Evolutionary conservation across 73 alveolate genomes (phyloP).

Genomic region (Symbiodinium pilosum): DNA sequence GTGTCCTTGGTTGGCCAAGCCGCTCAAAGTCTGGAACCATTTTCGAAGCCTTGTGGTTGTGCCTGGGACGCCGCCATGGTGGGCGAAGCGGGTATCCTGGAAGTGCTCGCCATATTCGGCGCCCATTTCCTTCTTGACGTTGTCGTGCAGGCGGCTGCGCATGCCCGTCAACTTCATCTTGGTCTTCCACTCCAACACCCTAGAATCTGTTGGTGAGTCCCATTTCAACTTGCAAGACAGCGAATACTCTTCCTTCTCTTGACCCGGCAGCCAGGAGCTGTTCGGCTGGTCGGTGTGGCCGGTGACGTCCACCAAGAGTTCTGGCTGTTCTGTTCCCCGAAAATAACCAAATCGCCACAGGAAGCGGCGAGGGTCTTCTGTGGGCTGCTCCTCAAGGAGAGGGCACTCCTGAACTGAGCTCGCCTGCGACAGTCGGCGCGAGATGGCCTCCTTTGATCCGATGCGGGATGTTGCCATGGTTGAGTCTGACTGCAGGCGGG

Average conservation of each 20-base stretch:
- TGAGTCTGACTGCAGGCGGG: no score
- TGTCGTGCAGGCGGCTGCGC: slow-evolving; percentile 43
- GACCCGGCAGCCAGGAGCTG: no score
- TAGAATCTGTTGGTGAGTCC: not conserved
- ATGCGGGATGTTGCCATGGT: no score
- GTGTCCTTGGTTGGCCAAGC: not conserved
- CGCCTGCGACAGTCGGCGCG: no score
- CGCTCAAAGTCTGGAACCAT: not conserved
- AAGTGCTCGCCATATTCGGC: not conserved
- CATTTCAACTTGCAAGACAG: not conserved
- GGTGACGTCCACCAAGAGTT: no score
- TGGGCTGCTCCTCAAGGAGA: no score
- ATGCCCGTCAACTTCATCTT: not conserved
- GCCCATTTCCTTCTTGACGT: slow-evolving; percentile 51
- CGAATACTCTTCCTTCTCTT: not conserved
- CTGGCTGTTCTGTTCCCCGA: no score
- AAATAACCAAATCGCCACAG: no score
- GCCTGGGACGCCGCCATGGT: slow-evolving; percentile 66
- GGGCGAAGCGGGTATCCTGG: slow-evolving; percentile 83
- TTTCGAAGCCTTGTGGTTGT: slow-evolving; percentile 31
- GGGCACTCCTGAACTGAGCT: no score
- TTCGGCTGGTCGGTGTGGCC: no score
- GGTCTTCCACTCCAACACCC: slow-evolving; percentile 49
- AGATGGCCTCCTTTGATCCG: no score
- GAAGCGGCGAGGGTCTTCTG: no score